Conservation (phyloP, 352 stramenopile species). For the Thalassiosira oceanica region DNA sequence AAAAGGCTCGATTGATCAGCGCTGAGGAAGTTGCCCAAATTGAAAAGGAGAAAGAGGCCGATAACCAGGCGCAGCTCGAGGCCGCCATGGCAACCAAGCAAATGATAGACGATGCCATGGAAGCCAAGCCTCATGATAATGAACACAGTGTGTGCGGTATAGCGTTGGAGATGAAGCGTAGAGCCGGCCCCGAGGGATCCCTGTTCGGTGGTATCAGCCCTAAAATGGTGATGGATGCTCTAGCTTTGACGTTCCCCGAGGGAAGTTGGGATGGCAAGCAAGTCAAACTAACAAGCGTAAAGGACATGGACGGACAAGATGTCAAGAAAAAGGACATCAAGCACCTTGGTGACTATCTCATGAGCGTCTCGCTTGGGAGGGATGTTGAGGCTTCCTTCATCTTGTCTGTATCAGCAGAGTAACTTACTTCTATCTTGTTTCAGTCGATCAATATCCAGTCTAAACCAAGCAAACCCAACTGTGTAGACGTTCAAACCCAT, state of each 20-base stretch:
- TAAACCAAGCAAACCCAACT: no score
- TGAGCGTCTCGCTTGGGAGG: slow-evolving; percentile 48
- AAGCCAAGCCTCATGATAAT: slow-evolving; percentile 28
- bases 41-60: slow-evolving; percentile 21
- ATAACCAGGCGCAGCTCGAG: slow-evolving; percentile 32
- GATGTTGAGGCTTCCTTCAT: slow-evolving; percentile 48
- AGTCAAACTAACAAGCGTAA: slow-evolving; percentile 50
- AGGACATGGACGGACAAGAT: slow-evolving; percentile 51
- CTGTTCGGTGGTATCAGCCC: slow-evolving; percentile 72
- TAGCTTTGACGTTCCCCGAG: slow-evolving; percentile 45
- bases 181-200: slow-evolving; percentile 68
- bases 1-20: slow-evolving; percentile 59
- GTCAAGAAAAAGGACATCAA: slow-evolving; percentile 71
- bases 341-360: slow-evolving; percentile 54
- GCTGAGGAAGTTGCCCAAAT: slow-evolving; percentile 68
- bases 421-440: no score
- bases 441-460: no score
- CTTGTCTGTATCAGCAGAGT: slow-evolving; percentile 40
- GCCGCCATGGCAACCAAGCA: slow-evolving; percentile 39
- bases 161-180: slow-evolving; percentile 40
- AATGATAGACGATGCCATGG: slow-evolving; percentile 32
- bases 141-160: slow-evolving; percentile 26
- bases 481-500: no score
- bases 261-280: slow-evolving; percentile 44
- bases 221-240: slow-evolving; percentile 62